A percentile compares a stretch with the other conserved stretches of the same genome.
phyloP scores from a whole-genome alignment of 768 basidiomycete species.

The Termitomyces heimii region DNA sequence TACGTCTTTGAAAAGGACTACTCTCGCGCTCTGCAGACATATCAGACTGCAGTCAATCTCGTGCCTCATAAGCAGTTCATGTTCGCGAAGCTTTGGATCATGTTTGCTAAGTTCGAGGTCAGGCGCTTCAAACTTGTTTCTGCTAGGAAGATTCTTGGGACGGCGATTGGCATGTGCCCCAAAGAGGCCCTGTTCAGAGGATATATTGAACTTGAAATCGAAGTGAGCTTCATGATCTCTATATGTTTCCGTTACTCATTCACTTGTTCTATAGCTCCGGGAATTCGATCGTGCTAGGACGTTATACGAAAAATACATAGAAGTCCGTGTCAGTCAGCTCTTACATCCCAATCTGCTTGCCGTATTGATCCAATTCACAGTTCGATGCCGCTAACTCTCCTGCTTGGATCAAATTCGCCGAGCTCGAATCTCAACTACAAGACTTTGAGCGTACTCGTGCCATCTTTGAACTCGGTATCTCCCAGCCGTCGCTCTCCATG shows the following conservation, averaged over 20 bases:
- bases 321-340: conserved; percentile 49
- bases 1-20: conserved; percentile 53
- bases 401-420: conserved; percentile 95
- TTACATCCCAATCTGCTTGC: neutral
- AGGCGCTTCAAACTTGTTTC: conserved; percentile 75
- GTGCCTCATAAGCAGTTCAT: conserved; percentile 97
- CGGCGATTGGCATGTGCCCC: conserved; percentile 91
- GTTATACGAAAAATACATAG: conserved; percentile 91
- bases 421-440: conserved; percentile 82
- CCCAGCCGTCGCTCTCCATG: conserved; percentile 85
- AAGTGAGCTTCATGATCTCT: conserved; percentile 39
- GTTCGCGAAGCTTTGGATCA: conserved; percentile 94
- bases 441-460: conserved; percentile 87
- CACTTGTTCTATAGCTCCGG: conserved; percentile 48
- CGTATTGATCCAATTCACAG: conserved; percentile 24
- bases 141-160: conserved; percentile 86
- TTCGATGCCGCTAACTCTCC: conserved; percentile 87
- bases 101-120: conserved; percentile 90
- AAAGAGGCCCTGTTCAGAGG: conserved; percentile 95
- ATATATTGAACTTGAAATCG: conserved; percentile 91
- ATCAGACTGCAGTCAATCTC: conserved; percentile 81
- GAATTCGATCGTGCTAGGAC: conserved; percentile 93
- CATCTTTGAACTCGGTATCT: conserved; percentile 88
- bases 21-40: conserved; percentile 81
- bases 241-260: neutral